A percentile compares a stretch with the other conserved stretches of the same genome.
These are phyloP conservation scores for Raddia guianensis DNA, from an alignment of 176 grass and related monocot species.

Conservation along the genomic window DNA sequence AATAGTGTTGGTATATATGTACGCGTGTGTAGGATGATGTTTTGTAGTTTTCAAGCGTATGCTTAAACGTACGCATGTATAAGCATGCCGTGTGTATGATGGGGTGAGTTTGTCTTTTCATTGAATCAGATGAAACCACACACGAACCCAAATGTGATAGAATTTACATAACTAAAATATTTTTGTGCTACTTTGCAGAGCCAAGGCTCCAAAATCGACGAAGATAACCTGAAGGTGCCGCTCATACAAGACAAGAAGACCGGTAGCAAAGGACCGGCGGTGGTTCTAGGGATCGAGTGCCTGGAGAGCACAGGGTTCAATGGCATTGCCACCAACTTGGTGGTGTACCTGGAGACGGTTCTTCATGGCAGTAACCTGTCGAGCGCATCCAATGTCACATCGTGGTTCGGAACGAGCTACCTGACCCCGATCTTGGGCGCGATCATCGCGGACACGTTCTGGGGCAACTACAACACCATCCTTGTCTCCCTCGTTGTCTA, in stretches of 20 bases:
- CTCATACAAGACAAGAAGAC: conserved; percentile 42
- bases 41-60: too few species aligned
- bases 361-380: conserved; percentile 54
- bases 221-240: conserved; percentile 23
- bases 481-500: conserved; percentile 62
- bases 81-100: too few species aligned
- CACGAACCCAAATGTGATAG: too few species aligned
- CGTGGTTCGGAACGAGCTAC: conserved; percentile 67
- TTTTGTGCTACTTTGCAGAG: conserved; percentile 16
- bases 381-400: conserved; percentile 54
- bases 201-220: conserved; percentile 2
- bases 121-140: too few species aligned
- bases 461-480: conserved; percentile 66
- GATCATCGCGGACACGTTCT: conserved; percentile 65
- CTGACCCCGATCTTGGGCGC: conserved; percentile 65
- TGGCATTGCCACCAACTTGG: conserved; percentile 59
- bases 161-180: too few species aligned
- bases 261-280: conserved; percentile 37
- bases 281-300: conserved; percentile 48
- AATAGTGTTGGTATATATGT: not conserved
- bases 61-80: too few species aligned
- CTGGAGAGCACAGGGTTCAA: conserved; percentile 59
- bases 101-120: too few species aligned
- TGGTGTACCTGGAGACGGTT: conserved; percentile 60
- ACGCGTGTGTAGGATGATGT: not conserved